Evolutionary conservation across 192 early-diverging fungal species (phyloP).

Genomic region (Lunasporangiospora selenospora): DNA sequence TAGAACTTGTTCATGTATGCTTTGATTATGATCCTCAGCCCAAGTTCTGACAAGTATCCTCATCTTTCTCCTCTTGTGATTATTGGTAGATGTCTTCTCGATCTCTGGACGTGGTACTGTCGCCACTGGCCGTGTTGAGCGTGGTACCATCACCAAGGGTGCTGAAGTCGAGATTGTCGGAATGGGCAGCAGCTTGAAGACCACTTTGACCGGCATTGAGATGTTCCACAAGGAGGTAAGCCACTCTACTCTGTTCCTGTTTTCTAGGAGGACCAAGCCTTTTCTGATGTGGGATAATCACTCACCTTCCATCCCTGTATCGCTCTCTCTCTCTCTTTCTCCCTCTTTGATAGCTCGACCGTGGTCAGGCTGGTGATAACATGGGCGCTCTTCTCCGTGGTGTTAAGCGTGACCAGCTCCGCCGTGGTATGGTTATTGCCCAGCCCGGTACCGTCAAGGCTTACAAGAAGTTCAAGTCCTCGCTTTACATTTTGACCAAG

Average conservation of each 20-base stretch:
- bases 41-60: not conserved
- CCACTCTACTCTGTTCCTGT: too few species aligned
- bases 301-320: too few species aligned
- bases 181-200: slow-evolving; percentile 87
- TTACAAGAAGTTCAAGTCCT: slow-evolving; percentile 93
- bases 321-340: not conserved
- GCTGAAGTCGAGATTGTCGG: slow-evolving; percentile 97
- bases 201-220: slow-evolving; percentile 96
- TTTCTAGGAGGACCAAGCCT: too few species aligned
- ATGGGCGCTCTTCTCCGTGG: slow-evolving; percentile 97
- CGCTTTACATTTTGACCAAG: slow-evolving; percentile 95
- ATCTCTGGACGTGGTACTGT: slow-evolving; percentile 99
- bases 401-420: slow-evolving; percentile 96
- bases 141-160: slow-evolving; percentile 92
- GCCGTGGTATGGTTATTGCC: slow-evolving; percentile 93
- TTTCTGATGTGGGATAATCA: too few species aligned
- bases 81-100: slow-evolving; percentile 88
- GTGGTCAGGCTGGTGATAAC: slow-evolving; percentile 98
- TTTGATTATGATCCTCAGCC: not conserved
- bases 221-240: slow-evolving; percentile 97
- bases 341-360: slow-evolving; percentile 67
- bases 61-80: not conserved
- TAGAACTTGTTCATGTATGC: not conserved
- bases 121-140: slow-evolving; percentile 93
- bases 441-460: slow-evolving; percentile 93